Base-by-base conservation (phyloP, 1,284 basidiomycete species). In the Schizophyllum commune region DNA sequence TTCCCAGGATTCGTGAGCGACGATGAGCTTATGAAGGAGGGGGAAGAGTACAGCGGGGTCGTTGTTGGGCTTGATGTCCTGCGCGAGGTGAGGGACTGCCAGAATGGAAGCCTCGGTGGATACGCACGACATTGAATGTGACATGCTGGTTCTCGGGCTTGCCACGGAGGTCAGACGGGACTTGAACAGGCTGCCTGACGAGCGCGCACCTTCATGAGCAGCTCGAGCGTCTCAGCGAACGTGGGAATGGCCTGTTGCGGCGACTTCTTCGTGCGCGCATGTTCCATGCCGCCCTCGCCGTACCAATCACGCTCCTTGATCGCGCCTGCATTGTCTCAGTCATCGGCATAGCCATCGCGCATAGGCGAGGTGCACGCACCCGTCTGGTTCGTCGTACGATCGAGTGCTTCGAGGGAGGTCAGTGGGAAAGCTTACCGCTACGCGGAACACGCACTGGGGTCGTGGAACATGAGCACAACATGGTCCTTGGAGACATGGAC, bases 381-480 rank as follows among this genome's bases (percentile, higher is more conserved):
- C 77, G 62, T 53, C 55, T 52, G 61, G 62, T 78, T 69, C 33
- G 78, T 79, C n/a, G 78, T 79, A 59, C 78, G 69, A 20, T 74
- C 68, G 58, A 80, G 67, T 59, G 73, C 78, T 79, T 61, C 53
- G 13, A 3, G 13, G 11, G 64, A 21, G 61, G 19, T 58, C 20
- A 55, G 34, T 51, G 9, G 7, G 21, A 61, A 39, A 56, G 4
- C 54, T 52, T 8, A 6, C 21, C 27, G 15, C 8, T 13, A 22
- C 2, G 13, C 4, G 21, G 32, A 73, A 70, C 58, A 69, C 74
- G 62, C 65, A 78, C 78, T 78, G n/a, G 84, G 83, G 71, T 90
- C 88, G 68, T 89, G 87, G 71, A 88, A 89, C 83, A 91, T 86
- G 67, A 90, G 74, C 59, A 91, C 81, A 52, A 84, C 79, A 63